Evolutionary conservation across 164 flowering plant genomes (phyloP), one percentile per base, ranked within the genome.

Genomic region (Vitis cinerea): DNA sequence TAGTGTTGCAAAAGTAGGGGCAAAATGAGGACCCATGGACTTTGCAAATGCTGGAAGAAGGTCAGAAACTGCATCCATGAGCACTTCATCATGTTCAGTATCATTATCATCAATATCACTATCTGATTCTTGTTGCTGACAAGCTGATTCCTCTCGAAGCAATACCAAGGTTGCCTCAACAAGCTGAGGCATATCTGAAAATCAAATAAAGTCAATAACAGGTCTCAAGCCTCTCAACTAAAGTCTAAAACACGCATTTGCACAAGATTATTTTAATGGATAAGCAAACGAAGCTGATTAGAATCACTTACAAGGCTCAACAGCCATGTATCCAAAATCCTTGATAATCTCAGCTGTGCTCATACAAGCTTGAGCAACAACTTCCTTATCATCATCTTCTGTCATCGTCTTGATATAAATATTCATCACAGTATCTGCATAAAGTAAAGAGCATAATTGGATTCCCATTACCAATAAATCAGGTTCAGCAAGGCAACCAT

Each of bases 51-150:
- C 98, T 65, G 99, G 98, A 72, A 95, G 90, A 59, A 95, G 88
- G 68, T 95, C 99, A 67, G 94, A 90, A 74, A 91, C 98, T 23
- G 99, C 99, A 83, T 95, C 99, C 98, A 95, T 95, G 15, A 95
- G 94, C 47, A 88, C 90, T 81, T 93, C 99, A 82, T 95, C 98
- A 75, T 95, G 99, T 47, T 78, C 85, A 19, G 78, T 11, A 72
- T 93, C 98, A 63, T 85, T 86, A 52, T 91, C 99, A 64, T 93
- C 97, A 54, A 71, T 65, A 50, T 93, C 98, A 74, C 89, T 81
- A 62, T 90, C 99, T 44, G 94, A 86, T 47, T 91, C 99, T 19
- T 67, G 61, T 74, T 78, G 90, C 80, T 95, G 99, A 80, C 99
- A 95, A 67, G 87, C 85, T 49, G 99, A 86, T 23, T 91, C 81